Evolutionary conservation across 2,329 filamentous ascomycete genomes (phyloP), one percentile per base, ranked within the genome.

Genomic region (Fusarium sacchari): DNA sequence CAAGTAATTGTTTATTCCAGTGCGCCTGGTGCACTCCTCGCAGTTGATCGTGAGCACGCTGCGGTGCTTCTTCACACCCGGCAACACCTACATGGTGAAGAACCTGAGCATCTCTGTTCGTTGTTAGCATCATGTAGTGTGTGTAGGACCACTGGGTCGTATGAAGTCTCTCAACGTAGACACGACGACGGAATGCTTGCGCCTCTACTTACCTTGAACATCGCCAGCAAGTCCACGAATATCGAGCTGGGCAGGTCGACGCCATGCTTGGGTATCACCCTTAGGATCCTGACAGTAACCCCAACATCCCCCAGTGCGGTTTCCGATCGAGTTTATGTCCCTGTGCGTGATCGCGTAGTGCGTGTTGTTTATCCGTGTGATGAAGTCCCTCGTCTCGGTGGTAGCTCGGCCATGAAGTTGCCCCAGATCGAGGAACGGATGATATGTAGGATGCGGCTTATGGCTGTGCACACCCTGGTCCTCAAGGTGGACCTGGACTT

Each of bases 1-100:
- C 9, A 42, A 63, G 88, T n/a, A 42, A 9, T 17, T n/a, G 22
- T 15, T n/a, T 14, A 11, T 42, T 4, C 6, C 6, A 6, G 22
- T n/a, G 22, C 15, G 40, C 22, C 14, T 15, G 22, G 40, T 42
- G 14, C 9, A 17, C 14, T n/a, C 22, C 14, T 34, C 32, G 13
- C 14, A n/a, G 22, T n/a, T 6, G 14, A 42, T 3, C 40, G 10
- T n/a, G 40, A 42, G 2, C 14, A 42, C 15, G 22, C 10, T 15
- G 40, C 9, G 17, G 40, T 12, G 40, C 10, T 42, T n/a, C 14
- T 7, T n/a, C 6, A 42, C 10, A 15, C 10, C 22, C 9, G 14
- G 40, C 14, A 7, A n/a, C 14, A 42, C 6, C 6, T n/a, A 13
- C 12, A 8, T 22, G 18, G 20, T 7, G 6, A 22, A 11, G 37